Conservation (phyloP, 2,329 filamentous ascomycete species). For the Diaporthe vexans region DNA sequence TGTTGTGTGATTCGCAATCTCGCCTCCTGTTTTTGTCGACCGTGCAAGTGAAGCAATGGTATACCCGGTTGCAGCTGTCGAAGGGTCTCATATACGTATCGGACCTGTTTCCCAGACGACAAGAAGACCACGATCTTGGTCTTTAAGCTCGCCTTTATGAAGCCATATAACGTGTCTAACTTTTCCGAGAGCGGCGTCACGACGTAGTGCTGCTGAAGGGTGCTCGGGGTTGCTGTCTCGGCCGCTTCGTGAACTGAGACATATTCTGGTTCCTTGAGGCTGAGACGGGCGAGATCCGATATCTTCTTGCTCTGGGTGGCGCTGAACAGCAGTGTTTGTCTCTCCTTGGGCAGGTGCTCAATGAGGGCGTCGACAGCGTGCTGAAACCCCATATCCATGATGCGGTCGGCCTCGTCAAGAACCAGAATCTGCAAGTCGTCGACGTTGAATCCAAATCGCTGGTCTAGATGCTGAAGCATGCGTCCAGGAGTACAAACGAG, state of each 20-base stretch:
- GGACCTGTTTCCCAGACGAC: conserved; percentile 95
- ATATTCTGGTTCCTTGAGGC: conserved; percentile 92
- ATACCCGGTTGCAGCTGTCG: conserved; percentile 95
- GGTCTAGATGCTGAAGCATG: conserved; percentile 95
- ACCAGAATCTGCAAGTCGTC: conserved; percentile 94
- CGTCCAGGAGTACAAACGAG: conserved; percentile 94
- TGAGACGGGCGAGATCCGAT: conserved; percentile 90
- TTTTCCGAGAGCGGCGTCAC: conserved; percentile 89
- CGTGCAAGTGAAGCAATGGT: conserved; percentile 91
- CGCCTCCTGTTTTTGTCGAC: conserved; percentile 91
- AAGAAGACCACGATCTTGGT: conserved; percentile 96
- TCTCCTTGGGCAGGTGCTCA: conserved; percentile 86
- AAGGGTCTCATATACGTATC: conserved; percentile 95
- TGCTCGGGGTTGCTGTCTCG: conserved; percentile 82
- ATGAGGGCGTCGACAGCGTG: conserved; percentile 90
- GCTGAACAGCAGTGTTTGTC: conserved; percentile 95
- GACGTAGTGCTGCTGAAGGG: conserved; percentile 92
- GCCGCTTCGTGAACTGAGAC: conserved; percentile 93
- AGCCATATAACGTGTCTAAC: conserved; percentile 91
- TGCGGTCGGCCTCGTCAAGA: conserved; percentile 94
- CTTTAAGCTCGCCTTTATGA: conserved; percentile 91
- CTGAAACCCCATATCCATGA: conserved; percentile 98
- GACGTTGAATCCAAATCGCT: conserved; percentile 90
- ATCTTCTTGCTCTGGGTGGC: conserved; percentile 97
- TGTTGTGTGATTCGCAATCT: conserved; percentile 88